Base-by-base conservation (phyloP, 2,329 filamentous ascomycete species). In the Harringtonia aguacate region DNA sequence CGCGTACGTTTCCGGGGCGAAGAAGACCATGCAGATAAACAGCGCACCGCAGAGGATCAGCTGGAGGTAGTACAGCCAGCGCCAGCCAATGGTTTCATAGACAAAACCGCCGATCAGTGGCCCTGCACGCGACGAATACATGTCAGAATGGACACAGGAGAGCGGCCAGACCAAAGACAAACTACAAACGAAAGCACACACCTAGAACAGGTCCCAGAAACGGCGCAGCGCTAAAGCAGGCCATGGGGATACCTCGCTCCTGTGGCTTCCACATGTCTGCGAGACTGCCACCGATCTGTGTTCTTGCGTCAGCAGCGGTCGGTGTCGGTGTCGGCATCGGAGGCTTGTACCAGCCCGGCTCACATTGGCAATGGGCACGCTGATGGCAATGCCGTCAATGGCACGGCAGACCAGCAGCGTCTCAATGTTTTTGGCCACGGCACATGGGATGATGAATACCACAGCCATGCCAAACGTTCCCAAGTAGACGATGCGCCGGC, bases 361-460 rank as follows among this genome's bases (percentile, higher is more conserved):
- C n/a, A 88, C 81, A 50, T 80, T 79, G 0, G 79, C 81, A 9
- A 84, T 57, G 1, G 78, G 73, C 22, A 69, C 70, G 6, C 72
- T 72, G 28, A 80, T 81, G 36, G 79, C 79, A 13, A 74, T 61
- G 6, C 81, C 82, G 3, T 72, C 69, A 2, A 82, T 52, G 48
- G 82, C 72, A 3, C 79, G 73, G 52, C 81, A 78, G 3, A 62
- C 66, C 43, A 79, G 69, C 35, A 81, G 61, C 40, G 69, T 59
- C 14, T 58, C 61, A 13, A 75, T 55, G 18, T 61, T 66, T 0
- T 67, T 66, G 2, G 71, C 72, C 75, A 43, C 12, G 31, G 46
- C 48, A 20, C 43, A 50, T 7, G 61, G 73, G 33, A 77, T 55
- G 15, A 64, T 60, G 40, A 72, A 73, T 8, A 54, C 60, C 4